phyloP scores from a whole-genome alignment of 1,284 basidiomycete species.

The Xerocomus cyaneibrunnescens region DNA sequence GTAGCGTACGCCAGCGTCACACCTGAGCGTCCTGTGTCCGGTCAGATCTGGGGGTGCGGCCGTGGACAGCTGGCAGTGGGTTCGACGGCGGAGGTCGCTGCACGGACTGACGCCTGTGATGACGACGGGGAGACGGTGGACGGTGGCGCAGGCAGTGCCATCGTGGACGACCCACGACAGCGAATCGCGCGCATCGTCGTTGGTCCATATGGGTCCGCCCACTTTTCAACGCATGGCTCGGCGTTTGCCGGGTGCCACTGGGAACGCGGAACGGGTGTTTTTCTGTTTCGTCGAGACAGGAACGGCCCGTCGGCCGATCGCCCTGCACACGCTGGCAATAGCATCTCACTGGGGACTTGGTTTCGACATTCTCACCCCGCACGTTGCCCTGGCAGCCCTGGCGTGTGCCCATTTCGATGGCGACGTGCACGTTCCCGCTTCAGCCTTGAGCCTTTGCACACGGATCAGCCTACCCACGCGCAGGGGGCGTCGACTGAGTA shows the following conservation, averaged over 20 bases:
- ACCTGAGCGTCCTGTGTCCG: no score
- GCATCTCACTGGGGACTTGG: neutral
- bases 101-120: no score
- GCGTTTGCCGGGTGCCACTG: neutral
- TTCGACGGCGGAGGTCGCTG: no score
- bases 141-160: neutral
- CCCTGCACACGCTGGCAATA: neutral
- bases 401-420: no score
- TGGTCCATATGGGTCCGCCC: neutral
- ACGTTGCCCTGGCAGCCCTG: neutral
- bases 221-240: neutral
- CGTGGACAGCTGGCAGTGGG: no score
- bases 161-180: no score
- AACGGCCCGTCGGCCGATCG: no score
- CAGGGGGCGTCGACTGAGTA: neutral
- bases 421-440: neutral
- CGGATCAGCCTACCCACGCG: neutral
- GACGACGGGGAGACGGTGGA: no score
- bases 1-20: neutral
- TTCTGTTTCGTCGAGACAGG: no score
- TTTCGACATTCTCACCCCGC: neutral
- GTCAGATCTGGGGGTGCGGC: no score
- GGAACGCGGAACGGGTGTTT: no score
- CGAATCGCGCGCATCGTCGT: neutral
- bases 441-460: neutral